phyloP scores from a whole-genome alignment of 2,329 filamentous ascomycete species.

The Hymenoscyphus albidus region DNA sequence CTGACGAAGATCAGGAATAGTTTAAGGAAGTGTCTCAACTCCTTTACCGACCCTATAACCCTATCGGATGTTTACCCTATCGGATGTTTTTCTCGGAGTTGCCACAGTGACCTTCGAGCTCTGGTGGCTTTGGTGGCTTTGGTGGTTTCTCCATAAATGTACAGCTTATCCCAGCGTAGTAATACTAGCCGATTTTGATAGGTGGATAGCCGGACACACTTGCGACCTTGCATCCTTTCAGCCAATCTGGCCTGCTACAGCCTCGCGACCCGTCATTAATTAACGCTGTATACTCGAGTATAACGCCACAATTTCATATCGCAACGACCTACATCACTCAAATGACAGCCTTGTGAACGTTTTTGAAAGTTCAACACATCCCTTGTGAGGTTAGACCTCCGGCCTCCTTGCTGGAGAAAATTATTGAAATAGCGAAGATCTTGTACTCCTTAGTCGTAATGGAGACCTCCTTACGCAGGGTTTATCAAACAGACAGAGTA shows the following conservation, averaged over 20 bases:
- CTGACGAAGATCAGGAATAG: background rate
- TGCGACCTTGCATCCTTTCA: background rate
- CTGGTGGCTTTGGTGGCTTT: background rate
- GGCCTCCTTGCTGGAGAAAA: background rate
- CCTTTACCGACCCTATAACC: background rate
- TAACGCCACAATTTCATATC: background rate
- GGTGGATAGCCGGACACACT: background rate
- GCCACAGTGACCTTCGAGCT: background rate
- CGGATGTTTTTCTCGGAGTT: background rate
- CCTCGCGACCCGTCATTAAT: background rate
- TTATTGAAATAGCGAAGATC: constrained; percentile 1
- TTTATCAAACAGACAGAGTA: background rate
- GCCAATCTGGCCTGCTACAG: background rate
- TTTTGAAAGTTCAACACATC: background rate
- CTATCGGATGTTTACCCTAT: background rate
- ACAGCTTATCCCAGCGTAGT: background rate
- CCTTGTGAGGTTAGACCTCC: background rate
- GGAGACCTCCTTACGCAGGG: background rate
- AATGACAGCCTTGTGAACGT: background rate
- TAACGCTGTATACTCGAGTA: background rate
- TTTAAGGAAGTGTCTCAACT: background rate
- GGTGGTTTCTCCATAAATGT: background rate
- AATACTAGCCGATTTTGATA: background rate
- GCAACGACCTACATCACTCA: background rate
- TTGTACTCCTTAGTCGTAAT: background rate